Percentiles rank a stretch among this genome's conserved stretches.
phyloP scores from a whole-genome alignment of 2,329 filamentous ascomycete species.

The Hirsutella minnesotensis region DNA sequence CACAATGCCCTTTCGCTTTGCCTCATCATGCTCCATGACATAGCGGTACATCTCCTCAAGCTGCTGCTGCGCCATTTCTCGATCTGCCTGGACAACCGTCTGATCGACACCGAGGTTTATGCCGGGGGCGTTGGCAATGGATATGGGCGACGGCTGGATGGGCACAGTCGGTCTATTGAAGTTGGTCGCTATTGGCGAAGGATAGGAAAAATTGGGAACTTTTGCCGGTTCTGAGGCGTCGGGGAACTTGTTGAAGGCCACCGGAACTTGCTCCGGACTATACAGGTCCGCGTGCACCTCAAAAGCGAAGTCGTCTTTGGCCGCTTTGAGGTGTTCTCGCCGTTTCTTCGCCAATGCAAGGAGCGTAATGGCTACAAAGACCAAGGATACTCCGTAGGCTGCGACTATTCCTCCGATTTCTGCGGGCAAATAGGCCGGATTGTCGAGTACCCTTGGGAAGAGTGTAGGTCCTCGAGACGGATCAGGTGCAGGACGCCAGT shows the following conservation, averaged over 20 bases:
- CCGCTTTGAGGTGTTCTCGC: slow-evolving; percentile 38
- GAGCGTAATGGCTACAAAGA: slow-evolving; percentile 58
- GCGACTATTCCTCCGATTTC: slow-evolving; percentile 77
- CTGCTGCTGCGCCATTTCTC: slow-evolving; percentile 63
- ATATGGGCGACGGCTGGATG: slow-evolving; percentile 32
- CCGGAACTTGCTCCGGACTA: slow-evolving; percentile 8
- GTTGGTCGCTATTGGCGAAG: slow-evolving; percentile 27
- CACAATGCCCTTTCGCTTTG: slow-evolving; percentile 43
- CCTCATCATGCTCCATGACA: slow-evolving; percentile 79
- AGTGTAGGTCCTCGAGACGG: slow-evolving; percentile 35
- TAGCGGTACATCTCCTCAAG: slow-evolving; percentile 85
- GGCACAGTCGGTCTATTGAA: slow-evolving; percentile 24
- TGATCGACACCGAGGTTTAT: slow-evolving; percentile 66
- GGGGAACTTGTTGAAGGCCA: background rate
- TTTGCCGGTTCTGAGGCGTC: slow-evolving; percentile 12
- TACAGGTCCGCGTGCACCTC: slow-evolving; percentile 11
- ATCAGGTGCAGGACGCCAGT: slow-evolving; percentile 16
- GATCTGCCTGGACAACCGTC: slow-evolving; percentile 61
- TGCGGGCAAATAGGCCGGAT: slow-evolving; percentile 58
- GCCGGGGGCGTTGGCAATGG: slow-evolving; percentile 37
- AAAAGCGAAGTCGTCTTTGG: slow-evolving; percentile 40
- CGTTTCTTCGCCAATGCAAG: slow-evolving; percentile 47
- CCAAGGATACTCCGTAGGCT: slow-evolving; percentile 67
- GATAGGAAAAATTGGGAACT: slow-evolving; percentile 39
- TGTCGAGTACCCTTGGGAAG: slow-evolving; percentile 44